These are phyloP conservation scores for Stylonectria norvegica DNA, from an alignment of 2,329 filamentous ascomycete genomes.

Conservation along the genomic window DNA sequence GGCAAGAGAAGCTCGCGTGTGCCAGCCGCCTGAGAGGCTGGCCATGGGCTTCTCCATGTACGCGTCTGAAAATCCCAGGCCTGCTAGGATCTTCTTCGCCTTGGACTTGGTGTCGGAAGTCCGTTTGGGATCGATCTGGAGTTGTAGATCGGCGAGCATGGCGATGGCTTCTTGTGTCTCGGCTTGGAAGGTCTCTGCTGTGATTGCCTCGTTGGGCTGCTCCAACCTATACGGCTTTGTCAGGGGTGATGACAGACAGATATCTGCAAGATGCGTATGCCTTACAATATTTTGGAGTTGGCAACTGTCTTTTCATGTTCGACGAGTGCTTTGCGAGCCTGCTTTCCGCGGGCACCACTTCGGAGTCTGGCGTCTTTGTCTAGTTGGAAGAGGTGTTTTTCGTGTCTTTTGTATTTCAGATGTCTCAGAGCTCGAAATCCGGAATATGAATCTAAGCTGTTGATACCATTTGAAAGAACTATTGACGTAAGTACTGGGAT, in stretches of 20 bases:
- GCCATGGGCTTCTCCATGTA: constrained; percentile 57
- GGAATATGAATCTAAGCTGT: constrained; percentile 52
- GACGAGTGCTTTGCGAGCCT: constrained; percentile 71
- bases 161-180: constrained; percentile 70
- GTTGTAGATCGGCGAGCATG: constrained; percentile 65
- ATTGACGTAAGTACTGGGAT: constrained; percentile 14
- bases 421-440: constrained; percentile 59
- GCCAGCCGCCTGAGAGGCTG: constrained; percentile 74
- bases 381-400: constrained; percentile 61
- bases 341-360: constrained; percentile 70
- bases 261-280: neutral
- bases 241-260: neutral
- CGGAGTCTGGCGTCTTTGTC: constrained; percentile 71
- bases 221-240: constrained; percentile 34
- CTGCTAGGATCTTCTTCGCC: constrained; percentile 63
- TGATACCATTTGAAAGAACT: constrained; percentile 59
- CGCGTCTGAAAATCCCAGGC: constrained; percentile 67
- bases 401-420: constrained; percentile 59
- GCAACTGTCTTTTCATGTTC: constrained; percentile 65
- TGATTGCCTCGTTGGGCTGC: constrained; percentile 55
- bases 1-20: constrained; percentile 65
- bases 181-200: constrained; percentile 52
- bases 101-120: constrained; percentile 61
- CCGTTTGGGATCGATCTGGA: constrained; percentile 63
- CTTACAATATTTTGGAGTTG: constrained; percentile 52